A percentile compares a stretch with the other conserved stretches of the same genome.
phyloP scores from a whole-genome alignment of 805 yeast species.

The Candida railenensis region DNA sequence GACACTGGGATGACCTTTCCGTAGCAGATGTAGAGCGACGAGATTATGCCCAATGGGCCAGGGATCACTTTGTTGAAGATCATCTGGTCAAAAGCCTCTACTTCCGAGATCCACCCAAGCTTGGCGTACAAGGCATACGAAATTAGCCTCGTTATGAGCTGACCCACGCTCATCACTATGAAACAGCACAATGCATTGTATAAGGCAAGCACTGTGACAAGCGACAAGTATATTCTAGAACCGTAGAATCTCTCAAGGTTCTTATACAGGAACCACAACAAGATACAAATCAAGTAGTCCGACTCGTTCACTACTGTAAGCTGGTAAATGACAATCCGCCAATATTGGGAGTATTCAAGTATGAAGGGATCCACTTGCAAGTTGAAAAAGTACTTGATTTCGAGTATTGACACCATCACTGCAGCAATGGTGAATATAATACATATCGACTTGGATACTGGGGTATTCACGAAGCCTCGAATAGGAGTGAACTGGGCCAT shows the following conservation, averaged over 20 bases:
- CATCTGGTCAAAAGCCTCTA: conserved; percentile 19
- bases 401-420: conserved; percentile 41
- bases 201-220: conserved; percentile 41
- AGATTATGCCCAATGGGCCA: conserved; percentile 41
- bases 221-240: conserved; percentile 49
- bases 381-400: conserved; percentile 41
- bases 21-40: conserved; percentile 40
- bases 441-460: conserved; percentile 40
- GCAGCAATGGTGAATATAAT: conserved; percentile 35
- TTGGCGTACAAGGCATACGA: conserved; percentile 41
- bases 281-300: conserved; percentile 47
- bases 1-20: conserved; percentile 32
- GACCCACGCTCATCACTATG: conserved; percentile 43
- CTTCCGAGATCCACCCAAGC: background rate
- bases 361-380: conserved; percentile 55
- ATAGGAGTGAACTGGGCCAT: conserved; percentile 44
- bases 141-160: conserved; percentile 23
- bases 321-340: conserved; percentile 53
- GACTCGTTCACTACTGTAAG: conserved; percentile 57
- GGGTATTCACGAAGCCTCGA: conserved; percentile 41
- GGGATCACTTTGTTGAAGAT: conserved; percentile 33
- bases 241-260: conserved; percentile 60
- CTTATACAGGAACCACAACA: conserved; percentile 52
- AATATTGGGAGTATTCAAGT: conserved; percentile 53
- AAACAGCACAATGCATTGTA: conserved; percentile 47